phyloP scores from a whole-genome alignment of 768 basidiomycete genomes.

The Lactarius sanguifluus region DNA sequence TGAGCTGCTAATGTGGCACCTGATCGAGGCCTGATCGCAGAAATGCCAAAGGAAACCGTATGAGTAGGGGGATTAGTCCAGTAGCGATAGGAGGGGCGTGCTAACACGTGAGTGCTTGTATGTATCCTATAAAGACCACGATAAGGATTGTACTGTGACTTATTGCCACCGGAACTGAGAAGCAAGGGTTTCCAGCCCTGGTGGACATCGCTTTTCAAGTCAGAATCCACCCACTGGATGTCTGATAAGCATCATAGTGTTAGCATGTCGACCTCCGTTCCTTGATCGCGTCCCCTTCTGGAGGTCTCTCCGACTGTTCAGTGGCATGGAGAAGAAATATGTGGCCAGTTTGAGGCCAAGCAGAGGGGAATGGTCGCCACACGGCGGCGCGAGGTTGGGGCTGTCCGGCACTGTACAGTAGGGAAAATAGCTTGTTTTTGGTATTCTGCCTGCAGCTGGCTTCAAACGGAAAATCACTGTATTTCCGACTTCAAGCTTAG shows the following conservation, averaged over 20 bases:
- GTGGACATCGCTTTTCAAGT: not conserved
- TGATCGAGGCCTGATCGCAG: not conserved
- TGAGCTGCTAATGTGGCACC: not conserved
- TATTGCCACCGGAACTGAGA: not conserved
- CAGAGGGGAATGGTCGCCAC: not conserved
- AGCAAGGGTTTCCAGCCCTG: not conserved
- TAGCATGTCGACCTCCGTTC: too few relatives aligned
- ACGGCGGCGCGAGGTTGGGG: not conserved
- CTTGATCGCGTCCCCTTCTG: not conserved
- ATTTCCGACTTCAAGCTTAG: too few relatives aligned
- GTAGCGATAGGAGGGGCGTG: not conserved
- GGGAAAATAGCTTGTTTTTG: too few relatives aligned
- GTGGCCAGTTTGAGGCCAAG: too few relatives aligned
- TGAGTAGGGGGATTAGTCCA: not conserved
- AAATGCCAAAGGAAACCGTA: not conserved
- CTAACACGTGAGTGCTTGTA: not conserved
- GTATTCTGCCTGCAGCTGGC: too few relatives aligned
- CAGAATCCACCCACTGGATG: too few relatives aligned
- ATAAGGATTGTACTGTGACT: not conserved
- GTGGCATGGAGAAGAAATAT: too few relatives aligned
- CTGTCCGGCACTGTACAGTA: too few relatives aligned
- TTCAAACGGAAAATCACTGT: too few relatives aligned
- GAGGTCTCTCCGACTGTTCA: not conserved
- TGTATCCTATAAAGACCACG: not conserved
- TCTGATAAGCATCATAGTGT: too few relatives aligned